Evolutionary conservation across 306 rosid genomes (phyloP).

Genomic region (Acacia acuminata): DNA sequence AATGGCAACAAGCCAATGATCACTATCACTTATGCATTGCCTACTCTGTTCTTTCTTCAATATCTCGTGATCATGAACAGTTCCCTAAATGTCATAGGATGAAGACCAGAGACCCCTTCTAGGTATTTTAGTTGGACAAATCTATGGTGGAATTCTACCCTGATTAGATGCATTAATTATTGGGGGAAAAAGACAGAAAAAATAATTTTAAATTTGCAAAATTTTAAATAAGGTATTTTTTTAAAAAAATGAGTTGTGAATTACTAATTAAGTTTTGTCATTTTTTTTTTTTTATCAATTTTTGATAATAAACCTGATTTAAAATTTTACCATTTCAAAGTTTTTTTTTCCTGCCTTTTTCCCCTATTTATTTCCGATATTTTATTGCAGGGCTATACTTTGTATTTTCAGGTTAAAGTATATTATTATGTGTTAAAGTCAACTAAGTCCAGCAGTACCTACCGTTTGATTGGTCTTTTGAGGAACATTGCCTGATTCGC

Average conservation of each 20-base stretch:
- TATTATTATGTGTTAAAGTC: conserved; percentile 26
- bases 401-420: conserved; percentile 1
- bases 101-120: not conserved
- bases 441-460: conserved; percentile 27
- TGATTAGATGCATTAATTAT: not conserved
- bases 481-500: conserved; percentile 13
- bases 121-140: not conserved
- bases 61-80: conserved; percentile 20
- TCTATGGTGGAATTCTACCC: not conserved
- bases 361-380: not conserved
- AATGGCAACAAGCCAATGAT: too few species aligned
- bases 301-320: too few species aligned
- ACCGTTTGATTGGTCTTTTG: conserved; percentile 35
- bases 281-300: too few species aligned
- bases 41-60: conserved; percentile 4
- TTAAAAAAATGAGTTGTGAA: too few species aligned
- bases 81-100: not conserved
- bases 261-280: too few species aligned
- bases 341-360: too few species aligned
- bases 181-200: too few species aligned
- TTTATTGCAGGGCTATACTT: not conserved
- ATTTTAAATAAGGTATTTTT: too few species aligned
- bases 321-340: too few species aligned
- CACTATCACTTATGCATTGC: conserved; percentile 10
- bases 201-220: too few species aligned